Conservation (phyloP, 192 early-diverging fungal species). For the Mortierella antarctica region DNA sequence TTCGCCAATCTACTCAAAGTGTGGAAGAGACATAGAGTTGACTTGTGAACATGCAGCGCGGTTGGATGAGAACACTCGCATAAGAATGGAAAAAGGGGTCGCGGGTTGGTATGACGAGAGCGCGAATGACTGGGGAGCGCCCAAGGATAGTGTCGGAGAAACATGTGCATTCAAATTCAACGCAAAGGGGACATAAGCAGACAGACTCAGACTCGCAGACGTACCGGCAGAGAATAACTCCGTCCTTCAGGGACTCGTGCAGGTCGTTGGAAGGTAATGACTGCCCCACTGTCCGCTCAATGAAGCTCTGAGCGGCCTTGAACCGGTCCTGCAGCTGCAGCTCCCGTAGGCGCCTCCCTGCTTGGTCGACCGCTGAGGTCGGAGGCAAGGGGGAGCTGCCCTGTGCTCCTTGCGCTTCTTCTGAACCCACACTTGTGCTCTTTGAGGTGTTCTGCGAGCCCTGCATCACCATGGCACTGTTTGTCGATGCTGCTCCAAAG, state of each 20-base stretch:
- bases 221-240: constrained; percentile 82
- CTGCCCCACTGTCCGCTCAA: constrained; percentile 68
- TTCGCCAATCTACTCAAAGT: constrained; percentile 72
- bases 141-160: no score
- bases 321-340: constrained; percentile 71
- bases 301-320: constrained; percentile 69
- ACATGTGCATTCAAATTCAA: background rate
- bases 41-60: constrained; percentile 6
- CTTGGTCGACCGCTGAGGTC: constrained; percentile 34
- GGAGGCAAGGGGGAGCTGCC: constrained; percentile 1
- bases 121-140: background rate
- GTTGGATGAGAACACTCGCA: background rate
- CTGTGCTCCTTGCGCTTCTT: constrained; percentile 6
- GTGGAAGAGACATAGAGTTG: background rate
- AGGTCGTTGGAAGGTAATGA: constrained; percentile 68
- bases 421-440: background rate
- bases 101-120: background rate
- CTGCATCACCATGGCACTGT: no score
- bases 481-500: background rate
- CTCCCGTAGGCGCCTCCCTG: constrained; percentile 60
- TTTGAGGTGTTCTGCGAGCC: background rate
- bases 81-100: constrained; percentile 15
- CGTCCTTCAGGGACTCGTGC: constrained; percentile 74
- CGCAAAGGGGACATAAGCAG: background rate
- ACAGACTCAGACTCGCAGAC: constrained; percentile 19